phyloP scores from a whole-genome alignment of 2,329 filamentous ascomycete genomes.

The Venturia asperata region DNA sequence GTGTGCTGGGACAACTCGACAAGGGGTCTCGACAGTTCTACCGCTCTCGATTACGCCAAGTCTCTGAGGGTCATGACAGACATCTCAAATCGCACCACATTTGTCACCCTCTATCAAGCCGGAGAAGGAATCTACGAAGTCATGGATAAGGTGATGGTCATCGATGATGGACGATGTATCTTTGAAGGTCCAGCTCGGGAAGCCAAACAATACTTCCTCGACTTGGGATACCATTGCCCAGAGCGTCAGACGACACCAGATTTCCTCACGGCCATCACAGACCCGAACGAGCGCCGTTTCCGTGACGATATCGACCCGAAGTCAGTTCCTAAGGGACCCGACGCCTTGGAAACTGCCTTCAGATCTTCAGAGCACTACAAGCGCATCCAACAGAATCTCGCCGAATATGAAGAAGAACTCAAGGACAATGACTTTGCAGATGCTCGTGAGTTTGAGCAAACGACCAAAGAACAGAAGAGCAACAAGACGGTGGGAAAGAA shows the following conservation, averaged over 20 bases:
- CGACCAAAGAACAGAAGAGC: slow-evolving; percentile 60
- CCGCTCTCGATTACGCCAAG: slow-evolving; percentile 65
- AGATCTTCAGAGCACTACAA: slow-evolving; percentile 44
- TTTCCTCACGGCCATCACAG: slow-evolving; percentile 65
- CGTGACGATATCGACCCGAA: slow-evolving; percentile 47
- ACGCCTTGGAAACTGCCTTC: slow-evolving; percentile 43
- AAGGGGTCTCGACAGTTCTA: slow-evolving; percentile 64
- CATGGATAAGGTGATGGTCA: slow-evolving; percentile 30
- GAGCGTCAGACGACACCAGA: slow-evolving; percentile 62
- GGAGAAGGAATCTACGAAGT: slow-evolving; percentile 33
- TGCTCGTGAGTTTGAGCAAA: slow-evolving; percentile 58
- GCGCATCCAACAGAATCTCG: slow-evolving; percentile 53
- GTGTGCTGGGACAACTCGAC: slow-evolving; percentile 56
- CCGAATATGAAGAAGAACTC: slow-evolving; percentile 52
- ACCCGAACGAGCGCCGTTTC: slow-evolving; percentile 50
- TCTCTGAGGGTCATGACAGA: slow-evolving; percentile 59
- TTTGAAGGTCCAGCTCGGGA: slow-evolving; percentile 58
- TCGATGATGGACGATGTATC: slow-evolving; percentile 36
- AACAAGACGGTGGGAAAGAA: slow-evolving; percentile 54
- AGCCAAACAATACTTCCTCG: slow-evolving; percentile 58
- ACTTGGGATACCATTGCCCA: slow-evolving; percentile 61
- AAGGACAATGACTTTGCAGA: slow-evolving; percentile 51
- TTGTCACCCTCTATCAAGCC: slow-evolving; percentile 67
- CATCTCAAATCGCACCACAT: slow-evolving; percentile 53
- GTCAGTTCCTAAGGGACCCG: slow-evolving; percentile 47